Evolutionary conservation across 2,329 filamentous ascomycete genomes (phyloP).

Genomic region (Colletotrichum costaricense): DNA sequence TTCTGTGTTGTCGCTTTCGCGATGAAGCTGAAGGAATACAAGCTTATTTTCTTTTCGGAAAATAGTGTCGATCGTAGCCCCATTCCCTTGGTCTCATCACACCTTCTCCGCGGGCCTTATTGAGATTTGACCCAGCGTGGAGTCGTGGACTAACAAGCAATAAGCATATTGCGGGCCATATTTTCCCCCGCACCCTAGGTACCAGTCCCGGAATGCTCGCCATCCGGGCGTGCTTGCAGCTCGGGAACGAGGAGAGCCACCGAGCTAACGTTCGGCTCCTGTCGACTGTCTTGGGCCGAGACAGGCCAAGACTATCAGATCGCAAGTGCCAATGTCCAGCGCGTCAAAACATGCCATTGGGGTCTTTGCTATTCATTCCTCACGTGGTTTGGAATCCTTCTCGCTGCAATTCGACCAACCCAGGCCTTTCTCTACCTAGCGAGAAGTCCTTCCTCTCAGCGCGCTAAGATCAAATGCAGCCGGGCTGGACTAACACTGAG

Average conservation of each 20-base stretch:
- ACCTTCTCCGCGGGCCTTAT: not conserved
- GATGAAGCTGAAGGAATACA: not conserved
- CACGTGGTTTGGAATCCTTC: not conserved
- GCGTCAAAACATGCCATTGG: not conserved
- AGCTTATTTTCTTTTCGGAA: not conserved
- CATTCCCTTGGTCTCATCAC: not conserved
- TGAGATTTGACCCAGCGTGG: not conserved
- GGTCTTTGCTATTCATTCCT: not conserved
- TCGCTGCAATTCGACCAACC: not conserved
- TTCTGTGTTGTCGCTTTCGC: not conserved
- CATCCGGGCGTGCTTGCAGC: not conserved
- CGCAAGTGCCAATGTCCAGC: not conserved
- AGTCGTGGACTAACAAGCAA: not conserved
- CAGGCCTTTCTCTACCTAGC: not conserved
- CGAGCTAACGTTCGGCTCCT: conserved; percentile 9
- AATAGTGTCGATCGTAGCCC: not conserved
- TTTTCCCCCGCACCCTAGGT: not conserved
- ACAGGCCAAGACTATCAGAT: not conserved
- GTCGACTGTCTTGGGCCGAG: not conserved
- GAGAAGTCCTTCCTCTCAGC: not conserved
- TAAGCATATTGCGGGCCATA: not conserved
- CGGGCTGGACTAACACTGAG: not conserved
- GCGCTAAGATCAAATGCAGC: not conserved
- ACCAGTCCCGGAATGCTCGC: conserved; percentile 5
- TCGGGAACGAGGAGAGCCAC: conserved; percentile 10